These are phyloP conservation scores for Fomitopsis schrenkii DNA, from an alignment of 1,284 basidiomycete genomes.

Conservation along the genomic window DNA sequence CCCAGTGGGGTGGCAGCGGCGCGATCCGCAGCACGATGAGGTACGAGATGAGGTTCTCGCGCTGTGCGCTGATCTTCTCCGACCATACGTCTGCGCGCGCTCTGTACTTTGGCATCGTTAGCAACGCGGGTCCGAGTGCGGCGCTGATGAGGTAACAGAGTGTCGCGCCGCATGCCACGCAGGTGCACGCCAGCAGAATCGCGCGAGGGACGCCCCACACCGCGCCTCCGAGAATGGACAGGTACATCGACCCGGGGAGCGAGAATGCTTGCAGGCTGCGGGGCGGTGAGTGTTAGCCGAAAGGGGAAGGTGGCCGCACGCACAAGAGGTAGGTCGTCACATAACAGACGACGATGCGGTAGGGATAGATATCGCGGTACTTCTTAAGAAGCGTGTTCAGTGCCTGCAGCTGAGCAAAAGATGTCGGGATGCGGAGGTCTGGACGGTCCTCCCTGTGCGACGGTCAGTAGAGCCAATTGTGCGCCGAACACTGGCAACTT, in stretches of 20 bases:
- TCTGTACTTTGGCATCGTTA: conserved; percentile 83
- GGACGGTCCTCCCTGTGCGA: conserved; percentile 64
- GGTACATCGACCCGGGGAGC: conserved; percentile 96
- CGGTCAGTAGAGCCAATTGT: conserved; percentile 1
- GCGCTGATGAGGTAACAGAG: conserved; percentile 93
- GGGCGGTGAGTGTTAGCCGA: conserved; percentile 12
- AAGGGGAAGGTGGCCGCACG: conserved; percentile 23
- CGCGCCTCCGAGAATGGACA: conserved; percentile 94
- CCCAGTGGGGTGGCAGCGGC: conserved; percentile 95
- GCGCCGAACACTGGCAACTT: conserved; percentile 27
- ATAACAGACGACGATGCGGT: conserved; percentile 79
- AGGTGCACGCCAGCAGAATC: conserved; percentile 87
- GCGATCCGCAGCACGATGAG: conserved; percentile 92
- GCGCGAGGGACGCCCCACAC: conserved; percentile 93
- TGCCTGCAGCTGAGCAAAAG: conserved; percentile 77
- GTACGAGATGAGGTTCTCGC: conserved; percentile 82
- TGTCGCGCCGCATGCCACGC: conserved; percentile 87
- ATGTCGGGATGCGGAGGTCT: conserved; percentile 75
- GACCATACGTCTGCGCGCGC: conserved; percentile 80
- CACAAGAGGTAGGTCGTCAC: conserved; percentile 91
- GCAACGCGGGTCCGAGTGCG: conserved; percentile 84
- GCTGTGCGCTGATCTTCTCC: conserved; percentile 65
- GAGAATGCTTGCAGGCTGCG: conserved; percentile 92
- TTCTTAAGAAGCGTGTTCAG: conserved; percentile 84
- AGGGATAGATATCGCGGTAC: conserved; percentile 82